phyloP scores from a whole-genome alignment of 257 asterid species.

The Thymus quinquecostatus region DNA sequence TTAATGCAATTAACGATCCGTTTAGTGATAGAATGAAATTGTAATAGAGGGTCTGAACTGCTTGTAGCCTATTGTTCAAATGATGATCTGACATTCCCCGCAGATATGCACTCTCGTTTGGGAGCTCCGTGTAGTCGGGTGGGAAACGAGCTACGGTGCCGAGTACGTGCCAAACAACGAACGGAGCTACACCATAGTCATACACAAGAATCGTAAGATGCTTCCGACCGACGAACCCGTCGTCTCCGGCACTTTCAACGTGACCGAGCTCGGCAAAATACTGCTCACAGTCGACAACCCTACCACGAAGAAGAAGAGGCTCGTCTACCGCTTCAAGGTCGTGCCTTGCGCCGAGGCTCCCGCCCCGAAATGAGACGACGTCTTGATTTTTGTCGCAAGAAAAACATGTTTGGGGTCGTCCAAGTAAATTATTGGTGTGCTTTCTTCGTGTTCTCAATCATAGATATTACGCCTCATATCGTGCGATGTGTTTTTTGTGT shows the following conservation, averaged over 20 bases:
- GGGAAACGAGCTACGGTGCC: slow-evolving; percentile 92
- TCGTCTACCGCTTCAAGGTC: slow-evolving; percentile 81
- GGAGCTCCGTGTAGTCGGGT: slow-evolving; percentile 94
- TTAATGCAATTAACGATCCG: too few species aligned
- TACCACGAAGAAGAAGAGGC: slow-evolving; percentile 76
- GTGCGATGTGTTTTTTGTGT: slow-evolving; percentile 2
- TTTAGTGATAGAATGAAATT: too few species aligned
- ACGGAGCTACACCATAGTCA: slow-evolving; percentile 63
- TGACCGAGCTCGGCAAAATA: slow-evolving; percentile 77
- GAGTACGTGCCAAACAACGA: slow-evolving; percentile 68
- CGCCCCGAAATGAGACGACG: neutral
- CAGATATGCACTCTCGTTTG: slow-evolving; percentile 81
- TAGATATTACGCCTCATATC: neutral
- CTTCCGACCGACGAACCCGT: slow-evolving; percentile 65
- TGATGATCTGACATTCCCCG: slow-evolving; percentile 26
- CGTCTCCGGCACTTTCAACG: slow-evolving; percentile 56
- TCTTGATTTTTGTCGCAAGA: slow-evolving; percentile 9
- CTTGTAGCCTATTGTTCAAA: neutral
- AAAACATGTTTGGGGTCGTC: slow-evolving; percentile 19
- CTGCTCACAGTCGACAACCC: slow-evolving; percentile 79
- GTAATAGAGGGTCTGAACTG: too few species aligned
- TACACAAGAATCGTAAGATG: slow-evolving; percentile 77
- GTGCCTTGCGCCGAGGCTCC: slow-evolving; percentile 44
- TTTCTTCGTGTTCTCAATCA: slow-evolving; percentile 12
- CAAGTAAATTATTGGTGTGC: slow-evolving; percentile 5